Evolutionary conservation across 306 rosid genomes (phyloP), one percentile per base, ranked within the genome.

Genomic region (Vigna unguiculata): DNA sequence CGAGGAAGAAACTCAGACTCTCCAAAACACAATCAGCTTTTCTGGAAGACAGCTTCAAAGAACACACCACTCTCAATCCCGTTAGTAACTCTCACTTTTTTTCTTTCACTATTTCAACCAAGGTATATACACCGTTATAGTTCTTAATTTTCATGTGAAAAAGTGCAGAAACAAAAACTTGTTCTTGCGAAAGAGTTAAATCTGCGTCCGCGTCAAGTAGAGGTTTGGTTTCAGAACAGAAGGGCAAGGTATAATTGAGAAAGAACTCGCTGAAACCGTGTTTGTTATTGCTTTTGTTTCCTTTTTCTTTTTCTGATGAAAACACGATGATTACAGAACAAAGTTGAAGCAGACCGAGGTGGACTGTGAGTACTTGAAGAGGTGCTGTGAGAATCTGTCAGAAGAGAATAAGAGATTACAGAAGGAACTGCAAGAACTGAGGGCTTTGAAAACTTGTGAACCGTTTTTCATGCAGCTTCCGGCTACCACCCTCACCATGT

Each of bases 201-300:
- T 77, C 99, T 96, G 25, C 92, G 96, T 73, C 97, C 99, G 1
- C 92, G 99, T n/a, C 99, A 96, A 76, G 99, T 96, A 4, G 99
- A 96, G 80, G 99, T 96, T 4, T 96, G 99, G 99, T 96, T 96
- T 82, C 99, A 96, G 80, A 96, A 96, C 60, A 87, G 99, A 87
- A 91, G 99, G 82, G 99, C 99, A 69, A 96, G 99, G 99, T 95
- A n/a, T n/a, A 85, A 43, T 3, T 40, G 13, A 28, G 45, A 30
- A 77, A 28, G 45, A 30, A 77, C 5, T 4, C 4, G 13, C 4
- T 7, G 11, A 20, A 57, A 24, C 4, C 0, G 16, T 34, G 48
- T 34, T 16, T n/a, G 22, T 36, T n/a, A n/a, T n/a, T 62, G n/a
- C 13, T 60, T 30, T 28, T 14, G 16, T 20, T 28, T 43, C 4